Conservation (phyloP, 2,329 filamentous ascomycete species). For the Pyricularia grisea region DNA sequence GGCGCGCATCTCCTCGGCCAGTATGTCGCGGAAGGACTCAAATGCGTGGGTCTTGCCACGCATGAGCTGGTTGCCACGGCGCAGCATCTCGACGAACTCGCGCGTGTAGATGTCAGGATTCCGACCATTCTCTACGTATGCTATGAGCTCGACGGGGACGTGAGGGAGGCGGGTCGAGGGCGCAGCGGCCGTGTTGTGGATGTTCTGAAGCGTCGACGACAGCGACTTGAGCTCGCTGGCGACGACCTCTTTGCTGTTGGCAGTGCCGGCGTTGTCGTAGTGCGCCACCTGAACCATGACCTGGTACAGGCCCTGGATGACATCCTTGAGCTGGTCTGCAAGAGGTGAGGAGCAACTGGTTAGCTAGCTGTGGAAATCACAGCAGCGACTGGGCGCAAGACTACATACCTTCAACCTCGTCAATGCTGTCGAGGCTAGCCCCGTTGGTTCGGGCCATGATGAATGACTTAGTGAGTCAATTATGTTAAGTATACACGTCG, state of each 20-base stretch:
- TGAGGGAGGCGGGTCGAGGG: conserved; percentile 28
- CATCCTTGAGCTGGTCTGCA: conserved; percentile 48
- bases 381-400: not conserved
- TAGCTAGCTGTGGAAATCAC: not conserved
- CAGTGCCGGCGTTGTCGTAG: conserved; percentile 40
- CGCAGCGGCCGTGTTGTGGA: conserved; percentile 22
- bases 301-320: conserved; percentile 55
- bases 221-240: conserved; percentile 37
- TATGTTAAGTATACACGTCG: not conserved
- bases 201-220: conserved; percentile 25
- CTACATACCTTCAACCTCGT: not conserved
- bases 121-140: conserved; percentile 62
- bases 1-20: conserved; percentile 46
- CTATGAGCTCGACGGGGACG: conserved; percentile 53
- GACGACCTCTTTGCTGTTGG: conserved; percentile 46
- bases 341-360: not conserved
- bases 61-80: conserved; percentile 57
- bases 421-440: conserved; percentile 9
- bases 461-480: not conserved
- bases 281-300: conserved; percentile 53
- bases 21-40: conserved; percentile 47
- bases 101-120: conserved; percentile 68
- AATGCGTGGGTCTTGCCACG: conserved; percentile 57
- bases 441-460: conserved; percentile 4
- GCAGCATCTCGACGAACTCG: conserved; percentile 62